Evolutionary conservation across 108 stramenopile genomes (phyloP), one percentile per base, ranked within the genome.

Genomic region (Cyclostephanos invisitatus): DNA sequence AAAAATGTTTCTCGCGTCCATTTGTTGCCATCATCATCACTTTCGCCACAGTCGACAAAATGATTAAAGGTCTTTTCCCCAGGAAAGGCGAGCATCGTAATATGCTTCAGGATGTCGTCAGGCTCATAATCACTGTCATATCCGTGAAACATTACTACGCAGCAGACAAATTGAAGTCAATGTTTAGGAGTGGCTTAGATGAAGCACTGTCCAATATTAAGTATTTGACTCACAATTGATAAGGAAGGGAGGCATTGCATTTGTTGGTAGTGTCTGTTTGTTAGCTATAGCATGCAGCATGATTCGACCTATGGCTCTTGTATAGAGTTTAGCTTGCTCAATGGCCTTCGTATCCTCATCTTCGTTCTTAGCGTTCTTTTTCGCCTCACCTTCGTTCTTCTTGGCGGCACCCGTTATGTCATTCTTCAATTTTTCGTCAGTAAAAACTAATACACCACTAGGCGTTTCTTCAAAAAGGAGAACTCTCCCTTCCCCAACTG

Each of bases 91-190:
- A 46, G 44, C 44, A 46, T 46, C 25, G 58, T 11, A 51, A 35
- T 74, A 40, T 74, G 54, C 0, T 62, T 58, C 42, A 74, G 50
- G 17, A 74, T 67, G 32, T 74, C 73, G 61, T 57, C 29, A 37
- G 28, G 21, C 21, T 74, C 47, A 57, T 74, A 74, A 74, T 56
- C 32, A 18, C 20, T 35, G 32, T 74, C 65, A 65, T 74, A 74
- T 17, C 65, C 65, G 47, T 65, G 64, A 36, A 74, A 55, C 40
- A 74, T 40, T 22, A 75, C 67, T 75, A 56, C 6, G 58, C 27
- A 36, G 27, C 29, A 27, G 53, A 25, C n/a, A 11, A 59, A 27
- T 17, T 24, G 20, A 40, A 0, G 48, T 49, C 20, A 60, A 47
- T 14, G 22, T n/a, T 20, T 35, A 47, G 28, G 24, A 56, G 46